Base-by-base conservation (phyloP, 2,329 filamentous ascomycete species). In the Hymenoscyphus linearis region DNA sequence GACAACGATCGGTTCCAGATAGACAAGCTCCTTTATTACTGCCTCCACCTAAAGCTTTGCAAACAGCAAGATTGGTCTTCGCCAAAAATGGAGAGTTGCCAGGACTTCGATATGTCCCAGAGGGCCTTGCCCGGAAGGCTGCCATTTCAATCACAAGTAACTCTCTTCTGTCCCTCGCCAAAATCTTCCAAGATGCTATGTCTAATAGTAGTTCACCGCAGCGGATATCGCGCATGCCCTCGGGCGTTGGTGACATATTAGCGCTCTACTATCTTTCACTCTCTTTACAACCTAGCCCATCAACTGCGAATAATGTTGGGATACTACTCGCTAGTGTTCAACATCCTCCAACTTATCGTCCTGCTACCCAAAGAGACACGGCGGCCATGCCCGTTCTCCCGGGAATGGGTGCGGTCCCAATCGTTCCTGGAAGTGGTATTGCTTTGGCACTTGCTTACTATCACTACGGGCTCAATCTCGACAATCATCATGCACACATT, bases 151-250 rank as follows among this genome's bases (percentile, higher is more conserved):
- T 93, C 0, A 97, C 93, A 0, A 98, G 95, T 74, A 99, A 99
- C 72, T 96, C 93, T 0, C 79, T 99, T 18, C 81, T 99, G 1
- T 99, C 95, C 0, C 78, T 99, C 47, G 95, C 95, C 25, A 99
- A 99, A 75, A 99, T 99, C 37, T 96, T 96, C 66, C 95, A 99
- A 74, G 95, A 99, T 76, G 87, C 90, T 34, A 93, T 97, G 85
- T 91, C 93, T 2, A 91, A 85, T 55, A 70, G 61, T 44, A 71
- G 60, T 57, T 69, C 69, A 22, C 58, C 68, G 18, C 79, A 82
- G 12, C 77, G 77, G 44, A 77, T 83, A 12, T 77, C 84, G 25
- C 83, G 83, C 62, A 85, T 86, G 60, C 83, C 86, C 2, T 87
- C 88, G 52, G 89, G 91, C 1, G 91, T 98, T 26, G 86, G 91